A percentile compares a stretch with the other conserved stretches of the same genome.
These are phyloP conservation scores for Leptodontidium sp. DNA, from an alignment of 2,329 filamentous ascomycete species.

Conservation along the genomic window DNA sequence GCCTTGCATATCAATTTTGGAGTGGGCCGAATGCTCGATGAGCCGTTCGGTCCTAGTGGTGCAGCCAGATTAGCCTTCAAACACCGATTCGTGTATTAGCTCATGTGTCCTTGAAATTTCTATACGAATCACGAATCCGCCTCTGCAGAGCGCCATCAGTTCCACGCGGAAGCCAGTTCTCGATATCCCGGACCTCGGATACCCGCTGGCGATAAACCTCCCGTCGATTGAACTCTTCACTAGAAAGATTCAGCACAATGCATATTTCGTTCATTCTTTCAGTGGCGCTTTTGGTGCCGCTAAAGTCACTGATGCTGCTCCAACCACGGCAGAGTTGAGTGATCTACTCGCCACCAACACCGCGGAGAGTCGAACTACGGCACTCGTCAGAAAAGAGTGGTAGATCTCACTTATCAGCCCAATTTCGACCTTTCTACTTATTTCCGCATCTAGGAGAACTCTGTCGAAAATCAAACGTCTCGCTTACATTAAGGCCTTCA, in stretches of 20 bases:
- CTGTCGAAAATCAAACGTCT: conserved; percentile 19
- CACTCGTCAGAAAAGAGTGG: conserved; percentile 24
- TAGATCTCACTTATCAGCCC: neutral
- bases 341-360: neutral
- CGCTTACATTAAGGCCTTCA: conserved; percentile 21
- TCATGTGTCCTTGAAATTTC: neutral
- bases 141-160: neutral
- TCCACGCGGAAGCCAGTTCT: conserved; percentile 17
- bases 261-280: conserved; percentile 6
- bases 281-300: conserved; percentile 23
- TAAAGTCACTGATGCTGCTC: conserved; percentile 10
- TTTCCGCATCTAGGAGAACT: conserved; percentile 17
- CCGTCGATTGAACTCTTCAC: conserved; percentile 6
- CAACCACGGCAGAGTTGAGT: neutral
- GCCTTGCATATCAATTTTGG: too few relatives aligned
- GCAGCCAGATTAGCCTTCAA: neutral
- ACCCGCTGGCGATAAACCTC: neutral
- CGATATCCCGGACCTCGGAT: conserved; percentile 11
- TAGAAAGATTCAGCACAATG: neutral
- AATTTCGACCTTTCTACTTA: neutral
- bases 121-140: conserved; percentile 12
- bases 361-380: neutral
- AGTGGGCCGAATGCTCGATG: neutral
- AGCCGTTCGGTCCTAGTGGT: neutral
- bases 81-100: neutral